phyloP scores from a whole-genome alignment of 306 rosid genomes.

The Lotus japonicus region DNA sequence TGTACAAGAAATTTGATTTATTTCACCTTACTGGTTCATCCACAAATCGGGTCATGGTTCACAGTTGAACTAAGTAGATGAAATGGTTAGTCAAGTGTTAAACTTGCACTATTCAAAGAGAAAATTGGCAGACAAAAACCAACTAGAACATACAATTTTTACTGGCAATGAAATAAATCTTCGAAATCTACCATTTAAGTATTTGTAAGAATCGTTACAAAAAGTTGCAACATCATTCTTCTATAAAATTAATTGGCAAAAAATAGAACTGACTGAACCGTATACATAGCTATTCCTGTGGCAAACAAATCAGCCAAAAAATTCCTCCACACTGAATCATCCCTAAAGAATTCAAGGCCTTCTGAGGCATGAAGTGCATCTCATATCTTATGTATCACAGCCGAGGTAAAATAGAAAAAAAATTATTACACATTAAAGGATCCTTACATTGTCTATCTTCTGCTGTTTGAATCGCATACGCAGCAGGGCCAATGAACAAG shows the following conservation, averaged over 20 bases:
- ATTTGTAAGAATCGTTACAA: constrained; percentile 1
- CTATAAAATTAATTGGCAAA: constrained; percentile 1
- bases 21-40: too few relatives aligned
- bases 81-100: not conserved
- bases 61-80: too few relatives aligned
- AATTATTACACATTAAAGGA: constrained; percentile 4
- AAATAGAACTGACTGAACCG: not conserved
- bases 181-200: not conserved
- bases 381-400: constrained; percentile 16
- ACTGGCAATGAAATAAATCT: not conserved
- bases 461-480: not conserved
- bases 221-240: constrained; percentile 24
- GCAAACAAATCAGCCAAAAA: constrained; percentile 22
- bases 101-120: not conserved
- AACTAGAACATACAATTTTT: not conserved
- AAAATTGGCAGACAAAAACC: not conserved
- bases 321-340: constrained; percentile 10
- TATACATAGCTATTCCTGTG: constrained; percentile 12
- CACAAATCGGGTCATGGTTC: too few relatives aligned
- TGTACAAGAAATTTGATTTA: too few relatives aligned
- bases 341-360: constrained; percentile 16
- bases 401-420: not conserved
- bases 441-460: constrained; percentile 7
- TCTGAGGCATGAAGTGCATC: constrained; percentile 26
- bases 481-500: constrained; percentile 21